A percentile compares a stretch with the other conserved stretches of the same genome.
phyloP scores from a whole-genome alignment of 2,329 filamentous ascomycete genomes.

The Aspergillus persii region DNA sequence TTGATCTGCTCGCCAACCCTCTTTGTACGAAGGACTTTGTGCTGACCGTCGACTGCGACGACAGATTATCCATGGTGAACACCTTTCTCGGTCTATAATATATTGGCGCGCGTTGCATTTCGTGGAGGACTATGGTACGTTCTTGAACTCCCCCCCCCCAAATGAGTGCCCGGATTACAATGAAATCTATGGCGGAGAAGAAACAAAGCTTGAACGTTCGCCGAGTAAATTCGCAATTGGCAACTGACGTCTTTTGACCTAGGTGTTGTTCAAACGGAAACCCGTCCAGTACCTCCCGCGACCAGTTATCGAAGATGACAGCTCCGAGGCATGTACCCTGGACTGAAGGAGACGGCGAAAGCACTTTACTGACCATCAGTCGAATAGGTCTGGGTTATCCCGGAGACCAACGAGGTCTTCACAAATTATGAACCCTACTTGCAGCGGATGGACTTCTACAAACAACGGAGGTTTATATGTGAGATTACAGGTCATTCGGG shows the following conservation, averaged over 20 bases:
- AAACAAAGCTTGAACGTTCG: neutral
- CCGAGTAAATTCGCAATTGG: neutral
- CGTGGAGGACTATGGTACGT: conserved; percentile 33
- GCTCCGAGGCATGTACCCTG: conserved; percentile 66
- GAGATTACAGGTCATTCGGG: conserved; percentile 92
- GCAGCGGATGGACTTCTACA: conserved; percentile 86
- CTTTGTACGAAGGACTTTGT: neutral
- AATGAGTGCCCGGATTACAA: neutral
- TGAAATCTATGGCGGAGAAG: neutral
- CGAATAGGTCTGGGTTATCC: conserved; percentile 82
- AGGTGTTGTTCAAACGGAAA: conserved; percentile 97
- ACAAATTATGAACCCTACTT: conserved; percentile 84
- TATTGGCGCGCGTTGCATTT: conserved; percentile 23
- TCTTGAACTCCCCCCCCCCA: neutral
- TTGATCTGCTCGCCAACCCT: neutral
- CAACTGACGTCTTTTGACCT: conserved; percentile 21
- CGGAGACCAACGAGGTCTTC: conserved; percentile 87
- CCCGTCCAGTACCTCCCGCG: conserved; percentile 78
- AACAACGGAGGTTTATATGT: conserved; percentile 90
- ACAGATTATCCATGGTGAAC: neutral
- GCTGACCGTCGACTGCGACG: neutral
- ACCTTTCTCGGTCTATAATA: conserved; percentile 18
- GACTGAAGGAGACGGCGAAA: conserved; percentile 6
- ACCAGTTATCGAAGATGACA: conserved; percentile 73
- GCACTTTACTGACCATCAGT: conserved; percentile 10